A percentile compares a stretch with the other conserved stretches of the same genome.
Evolutionary conservation across 495 filamentous ascomycete genomes (phyloP).

Genomic region (Bathelium albidoporum): DNA sequence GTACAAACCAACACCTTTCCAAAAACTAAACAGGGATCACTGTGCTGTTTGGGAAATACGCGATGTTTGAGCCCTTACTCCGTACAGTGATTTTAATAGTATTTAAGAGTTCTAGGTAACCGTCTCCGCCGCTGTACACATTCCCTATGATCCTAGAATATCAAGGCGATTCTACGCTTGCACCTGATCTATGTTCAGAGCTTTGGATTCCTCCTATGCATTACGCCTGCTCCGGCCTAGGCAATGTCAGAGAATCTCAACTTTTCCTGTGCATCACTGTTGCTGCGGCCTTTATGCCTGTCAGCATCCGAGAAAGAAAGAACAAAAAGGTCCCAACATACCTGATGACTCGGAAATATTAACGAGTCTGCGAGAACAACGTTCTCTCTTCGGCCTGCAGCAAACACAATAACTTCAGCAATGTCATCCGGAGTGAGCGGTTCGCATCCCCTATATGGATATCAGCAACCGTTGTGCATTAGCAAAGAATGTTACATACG

Average conservation of each 20-base stretch:
- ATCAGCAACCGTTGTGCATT: constrained; percentile 10
- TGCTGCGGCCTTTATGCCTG: constrained; percentile 34
- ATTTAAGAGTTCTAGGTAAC: no score
- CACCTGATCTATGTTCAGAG: not conserved
- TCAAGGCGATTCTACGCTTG: no score
- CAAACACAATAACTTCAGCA: constrained; percentile 88
- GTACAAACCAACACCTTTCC: no score
- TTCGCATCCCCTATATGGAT: constrained; percentile 54
- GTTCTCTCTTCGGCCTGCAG: constrained; percentile 80
- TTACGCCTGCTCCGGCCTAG: constrained; percentile 30
- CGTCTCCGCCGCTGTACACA: not conserved
- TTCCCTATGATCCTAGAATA: no score
- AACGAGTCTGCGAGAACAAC: constrained; percentile 90
- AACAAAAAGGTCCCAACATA: constrained; percentile 28
- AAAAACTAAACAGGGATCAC: no score
- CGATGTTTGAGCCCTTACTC: no score
- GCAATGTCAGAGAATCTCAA: constrained; percentile 13
- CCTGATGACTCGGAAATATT: constrained; percentile 87
- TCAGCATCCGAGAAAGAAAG: constrained; percentile 9
- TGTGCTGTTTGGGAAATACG: no score
- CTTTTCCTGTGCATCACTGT: constrained; percentile 45
- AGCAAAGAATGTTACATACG: constrained; percentile 43
- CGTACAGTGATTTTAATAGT: no score
- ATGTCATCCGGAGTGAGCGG: constrained; percentile 94
- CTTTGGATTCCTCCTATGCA: constrained; percentile 32